A percentile compares a stretch with the other conserved stretches of the same genome.
Conservation (phyloP, 352 stramenopile genomes). For the Aphanomyces stellatus region DNA sequence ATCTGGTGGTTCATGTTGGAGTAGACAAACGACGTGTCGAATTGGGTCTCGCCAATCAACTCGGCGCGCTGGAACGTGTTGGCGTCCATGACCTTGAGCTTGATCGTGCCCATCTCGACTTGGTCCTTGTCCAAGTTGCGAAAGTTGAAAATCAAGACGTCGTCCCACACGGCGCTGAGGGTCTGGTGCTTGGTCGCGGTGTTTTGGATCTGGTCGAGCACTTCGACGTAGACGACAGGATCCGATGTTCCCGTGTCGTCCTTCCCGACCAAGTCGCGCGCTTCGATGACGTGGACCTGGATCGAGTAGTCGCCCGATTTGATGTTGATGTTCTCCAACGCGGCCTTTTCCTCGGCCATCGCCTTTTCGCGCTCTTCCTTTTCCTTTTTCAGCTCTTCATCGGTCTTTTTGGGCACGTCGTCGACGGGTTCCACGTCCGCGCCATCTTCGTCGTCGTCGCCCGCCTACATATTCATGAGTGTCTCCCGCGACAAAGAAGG, state of each 20-base stretch:
- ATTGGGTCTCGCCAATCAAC: slow-evolving; percentile 80
- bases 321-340: slow-evolving; percentile 75
- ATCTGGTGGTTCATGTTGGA: slow-evolving; percentile 82
- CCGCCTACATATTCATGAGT: slow-evolving; percentile 3
- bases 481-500: slow-evolving; percentile 18
- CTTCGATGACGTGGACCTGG: slow-evolving; percentile 87
- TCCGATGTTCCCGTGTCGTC: slow-evolving; percentile 84
- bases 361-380: slow-evolving; percentile 64
- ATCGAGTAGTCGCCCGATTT: slow-evolving; percentile 83
- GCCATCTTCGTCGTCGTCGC: slow-evolving; percentile 55
- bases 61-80: slow-evolving; percentile 82
- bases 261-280: slow-evolving; percentile 78
- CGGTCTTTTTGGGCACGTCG: slow-evolving; percentile 45
- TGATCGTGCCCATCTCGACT: slow-evolving; percentile 78
- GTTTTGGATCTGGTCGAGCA: slow-evolving; percentile 79
- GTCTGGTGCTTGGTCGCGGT: slow-evolving; percentile 77
- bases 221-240: slow-evolving; percentile 85
- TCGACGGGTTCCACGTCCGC: slow-evolving; percentile 31
- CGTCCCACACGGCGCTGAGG: slow-evolving; percentile 83
- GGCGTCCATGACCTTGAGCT: slow-evolving; percentile 76
- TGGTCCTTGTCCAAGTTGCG: slow-evolving; percentile 68
- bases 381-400: slow-evolving; percentile 63
- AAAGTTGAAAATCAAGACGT: slow-evolving; percentile 68
- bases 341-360: slow-evolving; percentile 58
- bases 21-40: slow-evolving; percentile 85